Conservation (phyloP, 805 yeast genomes). For the Candida ortonii region DNA sequence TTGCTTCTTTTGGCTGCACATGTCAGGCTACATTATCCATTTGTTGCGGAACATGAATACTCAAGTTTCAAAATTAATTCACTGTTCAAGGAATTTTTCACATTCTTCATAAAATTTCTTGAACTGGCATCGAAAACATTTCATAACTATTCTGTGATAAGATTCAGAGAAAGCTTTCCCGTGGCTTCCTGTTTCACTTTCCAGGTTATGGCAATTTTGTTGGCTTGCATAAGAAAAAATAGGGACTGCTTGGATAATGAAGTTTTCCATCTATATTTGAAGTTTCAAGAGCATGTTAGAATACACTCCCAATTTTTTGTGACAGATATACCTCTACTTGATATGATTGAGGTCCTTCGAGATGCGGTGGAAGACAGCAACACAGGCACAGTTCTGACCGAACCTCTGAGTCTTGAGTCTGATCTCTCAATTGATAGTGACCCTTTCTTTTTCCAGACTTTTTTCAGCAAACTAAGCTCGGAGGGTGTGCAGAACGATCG, state of each 20-base stretch:
- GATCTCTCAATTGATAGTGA: constrained; percentile 6
- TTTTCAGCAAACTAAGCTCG: not conserved
- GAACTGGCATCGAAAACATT: not conserved
- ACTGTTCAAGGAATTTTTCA: constrained; percentile 5
- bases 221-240: constrained; percentile 6
- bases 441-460: constrained; percentile 7
- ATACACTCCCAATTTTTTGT: constrained; percentile 2
- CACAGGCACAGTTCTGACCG: not conserved
- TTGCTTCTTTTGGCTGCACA: constrained; percentile 7
- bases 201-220: constrained; percentile 8
- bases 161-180: constrained; percentile 6
- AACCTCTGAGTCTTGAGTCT: constrained; percentile 6
- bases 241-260: constrained; percentile 1
- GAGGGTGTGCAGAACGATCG: too few species aligned
- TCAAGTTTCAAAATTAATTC: constrained; percentile 8
- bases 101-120: constrained; percentile 5
- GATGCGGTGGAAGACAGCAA: not conserved
- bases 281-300: not conserved
- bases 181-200: constrained; percentile 10
- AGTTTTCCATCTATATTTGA: constrained; percentile 1
- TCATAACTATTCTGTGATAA: too few species aligned
- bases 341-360: constrained; percentile 2
- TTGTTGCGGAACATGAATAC: constrained; percentile 2
- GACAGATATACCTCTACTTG: constrained; percentile 3
- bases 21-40: constrained; percentile 16